Evolutionary conservation across 371 early-diverging fungal genomes (phyloP).

Genomic region (Rhizopus arrhizus): DNA sequence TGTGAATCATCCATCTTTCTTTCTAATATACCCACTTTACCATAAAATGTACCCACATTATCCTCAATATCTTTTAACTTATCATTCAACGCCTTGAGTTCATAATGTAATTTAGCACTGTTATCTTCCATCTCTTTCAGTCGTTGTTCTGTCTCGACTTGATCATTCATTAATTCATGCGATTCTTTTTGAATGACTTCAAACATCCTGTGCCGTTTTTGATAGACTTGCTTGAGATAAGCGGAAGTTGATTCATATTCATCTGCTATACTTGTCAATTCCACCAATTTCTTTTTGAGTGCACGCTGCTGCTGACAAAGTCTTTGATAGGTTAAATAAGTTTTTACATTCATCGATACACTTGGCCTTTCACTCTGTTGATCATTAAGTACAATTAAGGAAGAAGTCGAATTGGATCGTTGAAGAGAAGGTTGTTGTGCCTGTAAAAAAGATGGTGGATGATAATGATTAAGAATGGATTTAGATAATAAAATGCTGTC

Average conservation of each 20-base stretch:
- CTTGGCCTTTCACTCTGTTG: slow-evolving; percentile 21
- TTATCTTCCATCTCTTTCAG: slow-evolving; percentile 45
- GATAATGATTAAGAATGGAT: not conserved
- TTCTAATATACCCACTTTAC: slow-evolving; percentile 46
- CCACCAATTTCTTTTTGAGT: slow-evolving; percentile 26
- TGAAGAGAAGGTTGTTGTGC: not conserved
- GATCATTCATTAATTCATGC: slow-evolving; percentile 35
- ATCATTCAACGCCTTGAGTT: slow-evolving; percentile 48
- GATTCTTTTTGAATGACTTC: slow-evolving; percentile 31
- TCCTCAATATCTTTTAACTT: slow-evolving; percentile 51
- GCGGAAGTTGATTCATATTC: slow-evolving; percentile 37
- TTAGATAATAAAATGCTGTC: not conserved
- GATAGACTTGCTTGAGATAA: slow-evolving; percentile 32
- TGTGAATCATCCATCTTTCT: slow-evolving; percentile 51
- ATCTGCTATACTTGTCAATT: slow-evolving; percentile 29
- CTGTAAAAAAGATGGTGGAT: not conserved
- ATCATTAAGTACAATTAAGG: slow-evolving; percentile 5
- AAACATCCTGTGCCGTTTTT: slow-evolving; percentile 35
- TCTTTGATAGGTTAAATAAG: slow-evolving; percentile 42
- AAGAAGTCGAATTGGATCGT: slow-evolving; percentile 15
- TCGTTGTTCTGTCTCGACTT: slow-evolving; percentile 31
- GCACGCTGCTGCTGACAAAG: slow-evolving; percentile 37
- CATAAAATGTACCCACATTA: slow-evolving; percentile 45
- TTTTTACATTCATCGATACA: slow-evolving; percentile 38
- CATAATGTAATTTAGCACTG: slow-evolving; percentile 51